phyloP scores from a whole-genome alignment of 2,329 filamentous ascomycete genomes.

The Mycosphaerella arachidis region DNA sequence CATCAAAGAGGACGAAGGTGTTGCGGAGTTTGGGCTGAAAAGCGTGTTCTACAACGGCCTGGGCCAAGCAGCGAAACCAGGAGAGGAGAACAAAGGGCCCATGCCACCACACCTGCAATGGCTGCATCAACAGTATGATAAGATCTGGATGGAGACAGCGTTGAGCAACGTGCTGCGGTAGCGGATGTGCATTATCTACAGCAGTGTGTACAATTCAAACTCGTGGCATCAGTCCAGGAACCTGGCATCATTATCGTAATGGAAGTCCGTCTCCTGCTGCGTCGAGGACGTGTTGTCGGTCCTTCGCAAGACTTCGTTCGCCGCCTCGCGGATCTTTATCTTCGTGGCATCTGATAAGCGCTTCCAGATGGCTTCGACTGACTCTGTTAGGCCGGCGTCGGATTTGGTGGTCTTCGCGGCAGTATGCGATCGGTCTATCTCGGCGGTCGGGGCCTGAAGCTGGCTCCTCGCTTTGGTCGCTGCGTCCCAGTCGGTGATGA shows the following conservation, averaged over 20 bases:
- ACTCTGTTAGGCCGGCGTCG: slow-evolving; percentile 18
- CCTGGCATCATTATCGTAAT: slow-evolving; percentile 28
- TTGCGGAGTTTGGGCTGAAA: slow-evolving; percentile 63
- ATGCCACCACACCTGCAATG: slow-evolving; percentile 48
- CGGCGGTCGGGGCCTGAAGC: background rate
- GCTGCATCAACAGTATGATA: slow-evolving; percentile 53
- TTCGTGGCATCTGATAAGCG: slow-evolving; percentile 22
- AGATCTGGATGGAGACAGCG: slow-evolving; percentile 54
- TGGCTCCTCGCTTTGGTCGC: slow-evolving; percentile 4
- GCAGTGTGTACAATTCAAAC: background rate
- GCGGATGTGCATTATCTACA: slow-evolving; percentile 1
- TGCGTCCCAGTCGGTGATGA: slow-evolving; percentile 23
- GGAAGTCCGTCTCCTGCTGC: slow-evolving; percentile 12
- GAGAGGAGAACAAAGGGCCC: slow-evolving; percentile 35
- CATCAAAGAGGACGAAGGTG: slow-evolving; percentile 54
- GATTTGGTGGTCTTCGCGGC: background rate
- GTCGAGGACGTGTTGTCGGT: slow-evolving; percentile 20
- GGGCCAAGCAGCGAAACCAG: slow-evolving; percentile 28
- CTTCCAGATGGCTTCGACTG: slow-evolving; percentile 13
- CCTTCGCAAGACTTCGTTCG: slow-evolving; percentile 26
- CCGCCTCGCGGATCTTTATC: slow-evolving; percentile 25
- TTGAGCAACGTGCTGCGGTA: background rate
- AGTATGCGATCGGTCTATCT: slow-evolving; percentile 3
- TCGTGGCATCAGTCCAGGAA: slow-evolving; percentile 26
- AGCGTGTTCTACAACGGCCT: slow-evolving; percentile 57